Evolutionary conservation across 1,139 yeast species (phyloP), one percentile per base, ranked within the genome.

Genomic region (Yamadazyma sp.): DNA sequence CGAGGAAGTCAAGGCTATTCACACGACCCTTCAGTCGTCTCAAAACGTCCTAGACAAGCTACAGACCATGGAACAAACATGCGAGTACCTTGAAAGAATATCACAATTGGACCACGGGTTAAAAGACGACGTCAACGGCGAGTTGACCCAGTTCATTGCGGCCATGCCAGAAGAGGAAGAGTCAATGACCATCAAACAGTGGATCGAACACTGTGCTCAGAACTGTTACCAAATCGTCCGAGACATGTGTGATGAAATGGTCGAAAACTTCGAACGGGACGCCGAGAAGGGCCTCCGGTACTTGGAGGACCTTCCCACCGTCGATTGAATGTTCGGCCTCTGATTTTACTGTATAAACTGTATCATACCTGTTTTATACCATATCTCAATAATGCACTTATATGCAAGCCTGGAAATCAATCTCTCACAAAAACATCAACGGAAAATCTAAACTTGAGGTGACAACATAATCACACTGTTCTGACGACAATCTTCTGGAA

Each of bases 81-180:
- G 66, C 6, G 54, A 56, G 4, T 69, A 62, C 38, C 53, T 70
- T 2, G 54, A 49, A 37, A 40, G 61, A 27, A 47, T 64, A 10
- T 51, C 62, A 12, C 52, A 51, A 4, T 43, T 56, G 1, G 47
- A 56, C 10, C 57, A 59, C 43, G 67, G 64, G 29, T 58, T 79
- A 11, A 63, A 66, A 38, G 76, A 81, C 46, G 94, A 84, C 53
- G 56, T 66, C 25, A 86, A 81, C 45, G 88, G 91, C 1, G 75
- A 75, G 31, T 59, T 84, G 17, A 77, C 86, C 0, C 69, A 70
- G 39, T 84, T 84, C 51, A 77, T 83, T 2, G 73, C 81, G 1
- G 79, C 79, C 34, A 79, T 86, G 77, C 91, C 94, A 0, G 81
- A 75, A 26, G 75, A 75, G 14, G 91, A 85, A 51, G 69, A 84